These are phyloP conservation scores for Pseudopithomyces maydicus DNA, from an alignment of 2,329 filamentous ascomycete genomes.

Conservation along the genomic window DNA sequence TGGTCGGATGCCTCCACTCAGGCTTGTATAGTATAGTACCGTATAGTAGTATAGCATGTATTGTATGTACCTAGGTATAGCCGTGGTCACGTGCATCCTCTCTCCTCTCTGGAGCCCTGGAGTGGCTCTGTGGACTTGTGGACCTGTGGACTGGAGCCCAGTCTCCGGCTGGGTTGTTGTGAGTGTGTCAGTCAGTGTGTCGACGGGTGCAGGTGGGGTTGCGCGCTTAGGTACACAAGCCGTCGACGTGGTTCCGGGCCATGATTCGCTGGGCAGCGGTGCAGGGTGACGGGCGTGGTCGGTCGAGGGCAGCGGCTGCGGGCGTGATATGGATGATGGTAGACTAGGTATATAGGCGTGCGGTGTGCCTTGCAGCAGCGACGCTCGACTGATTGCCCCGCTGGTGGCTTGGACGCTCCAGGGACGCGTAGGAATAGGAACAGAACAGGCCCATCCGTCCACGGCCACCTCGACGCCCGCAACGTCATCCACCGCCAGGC, in stretches of 20 bases:
- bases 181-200: no score
- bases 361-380: constrained; percentile 17
- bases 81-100: no score
- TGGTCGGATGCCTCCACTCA: constrained; percentile 40
- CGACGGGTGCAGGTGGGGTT: no score
- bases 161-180: no score
- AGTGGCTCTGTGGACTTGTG: no score
- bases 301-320: constrained; percentile 19
- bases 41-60: no score
- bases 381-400: background rate
- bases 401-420: background rate
- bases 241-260: constrained; percentile 18
- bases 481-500: constrained; percentile 32
- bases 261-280: constrained; percentile 23
- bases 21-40: constrained; percentile 29
- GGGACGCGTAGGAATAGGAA: background rate
- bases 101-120: no score
- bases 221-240: constrained; percentile 36
- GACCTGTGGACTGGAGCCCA: no score
- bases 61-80: no score
- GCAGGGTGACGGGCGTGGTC: constrained; percentile 21
- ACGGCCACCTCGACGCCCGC: constrained; percentile 28
- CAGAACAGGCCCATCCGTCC: constrained; percentile 16
- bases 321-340: constrained; percentile 7
- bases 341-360: background rate